Evolutionary conservation across 192 early-diverging fungal genomes (phyloP), one percentile per base, ranked within the genome.

Genomic region (Umbelopsis sp.): DNA sequence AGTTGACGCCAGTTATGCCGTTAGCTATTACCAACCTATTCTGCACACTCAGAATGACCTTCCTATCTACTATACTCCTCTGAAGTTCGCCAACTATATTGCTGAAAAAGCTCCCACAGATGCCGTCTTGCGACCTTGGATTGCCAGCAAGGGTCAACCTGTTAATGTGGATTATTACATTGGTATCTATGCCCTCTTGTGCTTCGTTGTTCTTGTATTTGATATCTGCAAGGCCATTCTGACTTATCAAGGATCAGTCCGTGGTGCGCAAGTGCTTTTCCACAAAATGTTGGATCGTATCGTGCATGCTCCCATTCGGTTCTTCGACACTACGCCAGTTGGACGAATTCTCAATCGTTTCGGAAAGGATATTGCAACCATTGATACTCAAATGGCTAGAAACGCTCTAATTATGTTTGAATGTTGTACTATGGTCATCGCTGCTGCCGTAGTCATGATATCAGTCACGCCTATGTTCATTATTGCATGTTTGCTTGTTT

Each of bases 331-430:
- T 4, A 93, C 94, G 3, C 94, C 94, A 3, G 66, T 90, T 1
- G 93, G 95, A 16, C 87, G 95, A 44, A 89, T 96, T 75, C 71
- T 95, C 45, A 93, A 96, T 74, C 87, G 95, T 29, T 95, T 96
- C 68, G 88, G 89, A 34, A 93, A 93, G 70, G 95, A 96, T 77
- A 83, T 89, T 74, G 87, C 89, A 72, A 88, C 86, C 38, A 82
- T 93, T 36, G 94, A 94, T 68, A 86, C 88, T 65, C 68, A 72
- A 16, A 51, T 80, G 34, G 68, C 77, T 12, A 69, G 74, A 36
- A 22, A 22, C 9, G 71, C 73, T 24, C 45, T 62, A 31, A 54
- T 80, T 14, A 71, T 86, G 16, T 79, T 87, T 21, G 73, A 76
- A 34, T 80, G 82, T 16, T 16, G 69, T 14, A 69, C 74, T 12